Conservation (phyloP, 1,284 basidiomycete genomes). For the Ustilago nuda region DNA sequence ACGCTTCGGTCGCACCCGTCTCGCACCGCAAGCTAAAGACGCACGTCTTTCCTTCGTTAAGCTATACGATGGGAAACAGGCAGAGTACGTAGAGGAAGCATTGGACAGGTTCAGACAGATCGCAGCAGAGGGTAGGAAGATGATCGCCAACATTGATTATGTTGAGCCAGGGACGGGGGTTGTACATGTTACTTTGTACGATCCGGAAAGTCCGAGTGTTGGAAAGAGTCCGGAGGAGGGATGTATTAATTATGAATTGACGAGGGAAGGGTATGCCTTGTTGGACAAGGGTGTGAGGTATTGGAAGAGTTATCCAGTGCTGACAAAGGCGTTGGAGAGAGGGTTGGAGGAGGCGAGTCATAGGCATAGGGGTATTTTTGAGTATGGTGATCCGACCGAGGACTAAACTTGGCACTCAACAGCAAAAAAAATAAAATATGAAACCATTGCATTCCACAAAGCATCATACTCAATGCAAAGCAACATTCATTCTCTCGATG, state of each 20-base stretch:
- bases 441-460: neutral
- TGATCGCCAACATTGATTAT: slow-evolving; percentile 65
- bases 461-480: neutral
- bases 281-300: slow-evolving; percentile 55
- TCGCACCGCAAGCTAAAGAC: slow-evolving; percentile 53
- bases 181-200: slow-evolving; percentile 58
- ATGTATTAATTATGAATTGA: slow-evolving; percentile 59
- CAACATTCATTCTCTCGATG: neutral
- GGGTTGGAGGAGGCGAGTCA: slow-evolving; percentile 52
- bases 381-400: slow-evolving; percentile 59
- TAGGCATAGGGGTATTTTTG: slow-evolving; percentile 56
- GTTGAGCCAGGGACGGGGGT: slow-evolving; percentile 43
- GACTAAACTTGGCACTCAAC: slow-evolving; percentile 16
- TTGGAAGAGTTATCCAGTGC: slow-evolving; percentile 48
- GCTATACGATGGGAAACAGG: slow-evolving; percentile 55
- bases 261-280: slow-evolving; percentile 55
- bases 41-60: slow-evolving; percentile 59
- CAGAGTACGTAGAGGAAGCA: slow-evolving; percentile 61
- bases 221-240: slow-evolving; percentile 46
- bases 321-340: slow-evolving; percentile 41
- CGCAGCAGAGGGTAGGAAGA: slow-evolving; percentile 57
- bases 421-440: neutral
- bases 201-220: slow-evolving; percentile 51
- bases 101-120: slow-evolving; percentile 56
- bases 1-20: slow-evolving; percentile 47